Evolutionary conservation across 331 rosid genomes (phyloP), one percentile per base, ranked within the genome.

Genomic region (Malus hybrid): DNA sequence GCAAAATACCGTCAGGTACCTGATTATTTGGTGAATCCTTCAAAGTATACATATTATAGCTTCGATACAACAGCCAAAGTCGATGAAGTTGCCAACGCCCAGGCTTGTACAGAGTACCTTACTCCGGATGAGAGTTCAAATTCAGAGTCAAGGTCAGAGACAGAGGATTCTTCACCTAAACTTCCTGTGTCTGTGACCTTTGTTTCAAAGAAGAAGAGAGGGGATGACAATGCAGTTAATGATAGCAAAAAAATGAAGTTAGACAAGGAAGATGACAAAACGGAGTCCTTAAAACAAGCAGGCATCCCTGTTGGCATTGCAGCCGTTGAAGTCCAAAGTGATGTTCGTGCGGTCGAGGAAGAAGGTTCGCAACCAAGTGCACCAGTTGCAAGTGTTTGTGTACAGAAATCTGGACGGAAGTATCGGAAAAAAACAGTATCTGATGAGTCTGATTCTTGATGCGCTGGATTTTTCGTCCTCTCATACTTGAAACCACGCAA

Each of bases 21-120:
- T 10, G 86, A 79, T 54, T 83, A 75, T 76, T 54, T 79, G 20
- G 76, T 79, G 54, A 79, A 79, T 67, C 86, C 81, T 29, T 71
- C 69, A 1, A 79, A 67, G 76, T 83, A 79, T 65, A 75, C 68
- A 3, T 9, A 61, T 6, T 76, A 83, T 42, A 71, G 81, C 73
- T 69, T 79, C 6, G 68, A 65, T 67, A 75, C 83, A 4, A 46
- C 76, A 0, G 52, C 31, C 65, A 74, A 71, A 36, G 70, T 79
- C 18, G 64, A 79, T 22, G 79, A 79, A 78, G 67, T n/a, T 57
- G 57, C 62, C 29, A 75, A 74, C 70, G 10, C 56, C 64, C 73
- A 60, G 32, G 74, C 71, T 33, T 76, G 22, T 59, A 67, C 28
- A 42, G 77, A 65, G 56, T 32, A 71, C 67, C 10, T 67, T 67